Conservation (phyloP, 1,284 basidiomycete genomes). For the Vanrija sp. region DNA sequence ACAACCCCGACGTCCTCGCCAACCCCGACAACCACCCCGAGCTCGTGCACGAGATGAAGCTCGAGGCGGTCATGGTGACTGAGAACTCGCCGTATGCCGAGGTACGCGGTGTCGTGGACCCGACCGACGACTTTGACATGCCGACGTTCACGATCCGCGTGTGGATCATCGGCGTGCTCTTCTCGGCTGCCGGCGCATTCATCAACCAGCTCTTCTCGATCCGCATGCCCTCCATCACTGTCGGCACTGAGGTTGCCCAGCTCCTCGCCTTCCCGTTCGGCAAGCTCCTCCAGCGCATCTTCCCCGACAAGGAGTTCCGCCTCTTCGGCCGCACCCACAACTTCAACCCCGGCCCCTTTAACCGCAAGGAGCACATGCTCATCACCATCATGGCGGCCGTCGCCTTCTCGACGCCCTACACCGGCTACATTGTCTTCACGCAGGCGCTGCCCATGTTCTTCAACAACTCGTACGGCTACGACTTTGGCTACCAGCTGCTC, state of each 20-base stretch:
- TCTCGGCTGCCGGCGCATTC: conserved; percentile 57
- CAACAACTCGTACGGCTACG: conserved; percentile 37
- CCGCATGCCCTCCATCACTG: conserved; percentile 23
- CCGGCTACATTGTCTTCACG: conserved; percentile 41
- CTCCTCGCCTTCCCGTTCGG: conserved; percentile 18
- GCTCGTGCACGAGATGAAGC: conserved; percentile 30
- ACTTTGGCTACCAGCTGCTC: conserved; percentile 49
- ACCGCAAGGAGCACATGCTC: conserved; percentile 47
- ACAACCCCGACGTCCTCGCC: conserved; percentile 22
- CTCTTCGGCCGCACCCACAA: conserved; percentile 15
- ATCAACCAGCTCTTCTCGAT: conserved; percentile 58
- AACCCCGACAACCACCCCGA: conserved; percentile 24
- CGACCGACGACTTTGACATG: conserved; percentile 70
- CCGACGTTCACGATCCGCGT: conserved; percentile 79
- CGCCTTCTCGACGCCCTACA: conserved; percentile 44
- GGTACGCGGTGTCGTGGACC: conserved; percentile 76
- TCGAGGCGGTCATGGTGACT: conserved; percentile 36
- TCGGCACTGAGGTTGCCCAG: conserved; percentile 31
- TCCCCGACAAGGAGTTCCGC: conserved; percentile 3
- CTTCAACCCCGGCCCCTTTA: conserved; percentile 54
- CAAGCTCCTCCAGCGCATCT: conserved; percentile 8
- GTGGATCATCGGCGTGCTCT: conserved; percentile 62
- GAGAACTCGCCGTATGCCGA: conserved; percentile 73
- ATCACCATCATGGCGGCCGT: conserved; percentile 50
- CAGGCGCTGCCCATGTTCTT: conserved; percentile 37